phyloP scores from a whole-genome alignment of 345 rosid genomes.

The Citrus cavaleriei region DNA sequence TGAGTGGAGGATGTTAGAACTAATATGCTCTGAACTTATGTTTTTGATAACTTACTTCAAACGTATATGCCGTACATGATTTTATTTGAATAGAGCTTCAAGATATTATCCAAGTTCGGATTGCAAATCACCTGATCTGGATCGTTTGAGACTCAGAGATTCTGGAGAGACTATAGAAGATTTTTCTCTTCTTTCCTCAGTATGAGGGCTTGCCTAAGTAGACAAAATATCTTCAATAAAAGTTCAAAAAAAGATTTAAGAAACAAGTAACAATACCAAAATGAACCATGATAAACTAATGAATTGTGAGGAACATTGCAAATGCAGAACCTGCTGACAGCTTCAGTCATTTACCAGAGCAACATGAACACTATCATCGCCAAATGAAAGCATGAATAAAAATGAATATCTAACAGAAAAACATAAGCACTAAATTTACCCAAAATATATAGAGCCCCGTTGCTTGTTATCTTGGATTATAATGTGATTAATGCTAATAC shows the following conservation, averaged over 20 bases:
- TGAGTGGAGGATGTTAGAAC: background rate
- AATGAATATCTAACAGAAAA: background rate
- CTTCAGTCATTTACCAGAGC: background rate
- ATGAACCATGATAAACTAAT: background rate
- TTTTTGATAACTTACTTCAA: background rate
- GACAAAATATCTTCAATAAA: background rate
- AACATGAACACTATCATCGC: background rate
- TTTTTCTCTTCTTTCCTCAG: conserved; percentile 7
- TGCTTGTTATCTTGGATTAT: background rate
- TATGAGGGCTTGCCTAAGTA: conserved; percentile 31
- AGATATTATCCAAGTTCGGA: background rate
- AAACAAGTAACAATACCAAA: background rate
- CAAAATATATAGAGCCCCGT: background rate
- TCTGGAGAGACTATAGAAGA: conserved; percentile 28
- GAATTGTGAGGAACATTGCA: background rate
- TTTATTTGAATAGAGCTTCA: background rate
- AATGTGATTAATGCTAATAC: background rate
- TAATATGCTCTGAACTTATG: background rate
- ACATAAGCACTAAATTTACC: background rate
- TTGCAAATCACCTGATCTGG: conserved; percentile 51
- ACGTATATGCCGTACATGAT: background rate
- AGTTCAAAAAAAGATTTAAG: background rate
- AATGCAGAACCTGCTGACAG: background rate
- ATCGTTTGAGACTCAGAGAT: conserved; percentile 41
- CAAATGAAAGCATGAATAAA: background rate